Percentiles rank a stretch among this genome's conserved stretches.
Evolutionary conservation across 106 monocot genomes (phyloP).

Genomic region (Dendrobium chrysotoxum): DNA sequence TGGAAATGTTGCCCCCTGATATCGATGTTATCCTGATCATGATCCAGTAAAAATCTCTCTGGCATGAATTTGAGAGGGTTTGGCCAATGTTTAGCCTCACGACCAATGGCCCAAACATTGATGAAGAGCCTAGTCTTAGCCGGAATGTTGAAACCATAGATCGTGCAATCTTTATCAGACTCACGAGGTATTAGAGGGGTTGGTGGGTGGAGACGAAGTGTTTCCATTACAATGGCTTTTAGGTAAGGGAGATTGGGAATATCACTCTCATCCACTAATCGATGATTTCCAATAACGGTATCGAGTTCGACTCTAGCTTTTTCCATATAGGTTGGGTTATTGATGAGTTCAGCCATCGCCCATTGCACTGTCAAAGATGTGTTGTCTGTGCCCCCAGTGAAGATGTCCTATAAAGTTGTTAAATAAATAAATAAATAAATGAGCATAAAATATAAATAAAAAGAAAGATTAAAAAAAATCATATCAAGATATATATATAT

Average conservation of each 20-base stretch:
- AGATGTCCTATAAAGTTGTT: background rate
- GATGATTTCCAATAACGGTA: conserved; percentile 1
- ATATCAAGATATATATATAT: no score
- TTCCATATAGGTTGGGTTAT: conserved; percentile 10
- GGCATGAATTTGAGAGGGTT: conserved; percentile 13
- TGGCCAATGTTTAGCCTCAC: conserved; percentile 8
- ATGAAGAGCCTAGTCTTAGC: conserved; percentile 13
- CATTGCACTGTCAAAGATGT: conserved; percentile 20
- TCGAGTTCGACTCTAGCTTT: conserved; percentile 19
- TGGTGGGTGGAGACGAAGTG: conserved; percentile 20
- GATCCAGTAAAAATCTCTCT: conserved; percentile 9
- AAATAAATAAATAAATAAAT: no score
- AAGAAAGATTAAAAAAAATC: no score
- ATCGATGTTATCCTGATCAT: background rate
- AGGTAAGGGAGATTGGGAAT: conserved; percentile 24
- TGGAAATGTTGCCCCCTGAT: conserved; percentile 23
- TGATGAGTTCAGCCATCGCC: conserved; percentile 30
- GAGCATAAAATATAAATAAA: no score
- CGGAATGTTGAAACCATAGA: conserved; percentile 18
- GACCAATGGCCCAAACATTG: conserved; percentile 24
- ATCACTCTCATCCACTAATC: conserved; percentile 21
- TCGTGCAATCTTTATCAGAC: conserved; percentile 9
- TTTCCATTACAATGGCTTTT: conserved; percentile 16
- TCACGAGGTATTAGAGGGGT: conserved; percentile 14
- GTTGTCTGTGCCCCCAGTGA: conserved; percentile 19